Conservation (phyloP, 2,329 filamentous ascomycete genomes). For the Podosphaera aphanis region DNA sequence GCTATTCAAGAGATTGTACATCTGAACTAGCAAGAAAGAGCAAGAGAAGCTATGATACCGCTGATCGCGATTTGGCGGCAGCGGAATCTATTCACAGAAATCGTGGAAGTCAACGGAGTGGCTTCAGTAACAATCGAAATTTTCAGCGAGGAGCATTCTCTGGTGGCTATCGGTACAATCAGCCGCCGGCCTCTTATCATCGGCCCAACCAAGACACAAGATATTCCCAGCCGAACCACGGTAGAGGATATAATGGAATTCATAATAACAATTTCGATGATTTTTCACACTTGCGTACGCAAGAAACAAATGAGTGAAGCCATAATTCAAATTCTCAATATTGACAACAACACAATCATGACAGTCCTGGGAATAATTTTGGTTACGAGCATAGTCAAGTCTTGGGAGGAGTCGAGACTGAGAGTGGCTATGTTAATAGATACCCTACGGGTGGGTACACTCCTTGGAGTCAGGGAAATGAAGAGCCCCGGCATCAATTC, state of each 20-base stretch:
- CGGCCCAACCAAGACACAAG: not conserved
- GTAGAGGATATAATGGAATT: not conserved
- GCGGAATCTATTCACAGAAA: too few species aligned
- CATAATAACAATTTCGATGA: too few species aligned
- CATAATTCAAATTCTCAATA: too few species aligned
- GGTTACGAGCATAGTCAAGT: not conserved
- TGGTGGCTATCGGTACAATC: not conserved
- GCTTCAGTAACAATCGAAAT: too few species aligned
- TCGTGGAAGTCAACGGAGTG: too few species aligned
- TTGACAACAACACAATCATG: too few species aligned
- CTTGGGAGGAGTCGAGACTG: not conserved
- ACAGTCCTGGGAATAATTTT: not conserved
- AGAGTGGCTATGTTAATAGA: too few species aligned
- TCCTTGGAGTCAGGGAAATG: not conserved
- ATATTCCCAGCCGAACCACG: not conserved
- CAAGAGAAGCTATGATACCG: not conserved
- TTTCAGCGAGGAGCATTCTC: too few species aligned
- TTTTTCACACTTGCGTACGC: too few species aligned
- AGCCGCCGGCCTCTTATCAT: not conserved
- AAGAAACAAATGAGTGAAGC: too few species aligned
- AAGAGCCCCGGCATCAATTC: too few species aligned
- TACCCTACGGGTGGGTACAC: not conserved
- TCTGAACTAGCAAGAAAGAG: not conserved
- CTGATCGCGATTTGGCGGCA: not conserved
- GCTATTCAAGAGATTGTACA: not conserved